A percentile compares a stretch with the other conserved stretches of the same genome.
Evolutionary conservation across 495 filamentous ascomycete genomes (phyloP).

Genomic region (Daldinia grandis): DNA sequence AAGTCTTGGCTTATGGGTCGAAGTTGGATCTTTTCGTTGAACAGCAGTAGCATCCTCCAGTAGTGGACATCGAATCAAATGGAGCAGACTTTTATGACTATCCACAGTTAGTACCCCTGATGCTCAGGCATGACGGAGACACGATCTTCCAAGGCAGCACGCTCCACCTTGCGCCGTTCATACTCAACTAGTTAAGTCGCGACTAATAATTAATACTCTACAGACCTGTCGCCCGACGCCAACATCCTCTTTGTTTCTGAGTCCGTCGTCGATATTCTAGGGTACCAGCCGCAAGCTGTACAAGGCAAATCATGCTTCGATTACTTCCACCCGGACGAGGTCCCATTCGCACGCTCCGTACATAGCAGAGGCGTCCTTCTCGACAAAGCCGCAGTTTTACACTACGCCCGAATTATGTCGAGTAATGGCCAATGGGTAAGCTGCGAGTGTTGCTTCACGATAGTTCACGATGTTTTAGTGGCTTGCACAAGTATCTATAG

Average conservation of each 20-base stretch:
- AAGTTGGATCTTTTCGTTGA: conserved; percentile 38
- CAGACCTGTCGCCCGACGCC: conserved; percentile 79
- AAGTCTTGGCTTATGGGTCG: conserved; percentile 40
- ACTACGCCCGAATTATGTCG: conserved; percentile 78
- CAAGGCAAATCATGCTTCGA: conserved; percentile 82
- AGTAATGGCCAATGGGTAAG: conserved; percentile 76
- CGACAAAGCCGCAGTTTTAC: conserved; percentile 85
- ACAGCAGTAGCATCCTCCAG: conserved; percentile 41
- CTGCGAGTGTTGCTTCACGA: conserved; percentile 89
- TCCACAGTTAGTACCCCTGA: conserved; percentile 72
- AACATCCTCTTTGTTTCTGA: conserved; percentile 85
- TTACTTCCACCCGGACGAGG: conserved; percentile 85
- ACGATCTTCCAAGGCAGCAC: conserved; percentile 8
- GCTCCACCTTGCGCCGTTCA: conserved; percentile 13
- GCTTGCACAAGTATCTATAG: conserved; percentile 84
- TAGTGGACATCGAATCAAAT: conserved; percentile 59
- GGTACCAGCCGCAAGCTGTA: conserved; percentile 79
- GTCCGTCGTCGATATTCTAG: conserved; percentile 82
- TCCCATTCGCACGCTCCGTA: conserved; percentile 75
- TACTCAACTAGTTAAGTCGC: conserved; percentile 23
- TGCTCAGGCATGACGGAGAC: conserved; percentile 17
- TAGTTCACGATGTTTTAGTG: conserved; percentile 87
- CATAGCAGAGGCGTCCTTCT: conserved; percentile 77
- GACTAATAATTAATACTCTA: conserved; percentile 32
- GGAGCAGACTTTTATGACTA: conserved; percentile 95